Percentiles rank a stretch among this genome's conserved stretches.
Conservation (phyloP, 371 early-diverging fungal species). For the Zancudomyces culisetae region DNA sequence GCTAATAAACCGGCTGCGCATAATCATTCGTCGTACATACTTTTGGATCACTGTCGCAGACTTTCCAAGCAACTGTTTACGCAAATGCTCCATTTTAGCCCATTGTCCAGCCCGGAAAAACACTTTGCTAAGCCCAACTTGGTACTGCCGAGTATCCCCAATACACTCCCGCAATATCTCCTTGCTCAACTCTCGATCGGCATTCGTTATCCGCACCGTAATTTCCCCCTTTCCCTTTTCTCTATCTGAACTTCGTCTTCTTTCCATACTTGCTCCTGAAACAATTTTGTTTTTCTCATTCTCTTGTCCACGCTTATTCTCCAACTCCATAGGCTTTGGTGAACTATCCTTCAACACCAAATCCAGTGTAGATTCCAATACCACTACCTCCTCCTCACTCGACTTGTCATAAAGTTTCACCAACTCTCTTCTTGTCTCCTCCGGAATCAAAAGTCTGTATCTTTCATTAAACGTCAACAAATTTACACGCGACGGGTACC, state of each 20-base stretch:
- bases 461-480: slow-evolving; percentile 88
- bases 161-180: slow-evolving; percentile 50
- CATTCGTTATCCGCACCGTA: slow-evolving; percentile 5
- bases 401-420: too few relatives aligned
- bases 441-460: slow-evolving; percentile 70
- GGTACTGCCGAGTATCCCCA: slow-evolving; percentile 65
- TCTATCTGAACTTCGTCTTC: background rate
- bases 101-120: slow-evolving; percentile 96
- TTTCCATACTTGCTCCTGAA: background rate
- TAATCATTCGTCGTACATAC: slow-evolving; percentile 55
- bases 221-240: background rate
- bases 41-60: slow-evolving; percentile 73
- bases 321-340: background rate
- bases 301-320: background rate
- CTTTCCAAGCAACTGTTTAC: slow-evolving; percentile 57
- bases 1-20: slow-evolving; percentile 40
- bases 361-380: background rate
- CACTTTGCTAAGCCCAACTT: slow-evolving; percentile 90
- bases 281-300: background rate
- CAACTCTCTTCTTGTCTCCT: slow-evolving; percentile 16
- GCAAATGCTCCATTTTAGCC: slow-evolving; percentile 76
- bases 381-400: background rate
- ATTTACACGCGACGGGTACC: slow-evolving; percentile 89
- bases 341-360: background rate
- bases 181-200: slow-evolving; percentile 20